A percentile compares a stretch with the other conserved stretches of the same genome.
Evolutionary conservation across 2,329 filamentous ascomycete species (phyloP).

Genomic region (Amesomyces nigricolor): DNA sequence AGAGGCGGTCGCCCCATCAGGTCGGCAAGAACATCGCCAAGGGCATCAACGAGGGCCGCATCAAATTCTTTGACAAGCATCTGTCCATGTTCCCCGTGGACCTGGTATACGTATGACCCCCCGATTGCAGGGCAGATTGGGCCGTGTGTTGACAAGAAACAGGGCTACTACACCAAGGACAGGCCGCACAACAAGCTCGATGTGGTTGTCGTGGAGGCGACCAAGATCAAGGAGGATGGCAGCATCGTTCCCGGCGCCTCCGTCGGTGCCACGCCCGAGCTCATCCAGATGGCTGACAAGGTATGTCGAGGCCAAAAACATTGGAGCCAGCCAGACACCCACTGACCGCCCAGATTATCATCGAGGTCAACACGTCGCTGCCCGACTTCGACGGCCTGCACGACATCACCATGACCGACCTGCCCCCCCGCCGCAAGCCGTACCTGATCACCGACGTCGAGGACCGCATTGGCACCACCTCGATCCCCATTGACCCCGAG

Average conservation of each 20-base stretch:
- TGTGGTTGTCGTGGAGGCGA: conserved; percentile 79
- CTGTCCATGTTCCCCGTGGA: conserved; percentile 87
- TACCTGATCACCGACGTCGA: conserved; percentile 81
- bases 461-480: conserved; percentile 76
- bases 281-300: conserved; percentile 87
- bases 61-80: conserved; percentile 93
- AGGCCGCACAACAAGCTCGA: conserved; percentile 69
- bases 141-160: conserved; percentile 16
- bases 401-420: conserved; percentile 84
- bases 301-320: not conserved
- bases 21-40: conserved; percentile 86
- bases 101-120: conserved; percentile 61
- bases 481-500: conserved; percentile 76
- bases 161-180: conserved; percentile 80
- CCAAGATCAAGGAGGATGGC: conserved; percentile 80
- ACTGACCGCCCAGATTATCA: conserved; percentile 55
- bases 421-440: conserved; percentile 74
- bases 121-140: not conserved
- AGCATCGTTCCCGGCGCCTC: conserved; percentile 83
- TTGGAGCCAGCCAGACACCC: not conserved
- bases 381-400: conserved; percentile 83
- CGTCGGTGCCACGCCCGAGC: conserved; percentile 77
- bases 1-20: conserved; percentile 77
- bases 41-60: conserved; percentile 82
- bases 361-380: conserved; percentile 83